These are phyloP conservation scores for Neurospora sp. DNA, from an alignment of 495 filamentous ascomycete species.

Conservation along the genomic window DNA sequence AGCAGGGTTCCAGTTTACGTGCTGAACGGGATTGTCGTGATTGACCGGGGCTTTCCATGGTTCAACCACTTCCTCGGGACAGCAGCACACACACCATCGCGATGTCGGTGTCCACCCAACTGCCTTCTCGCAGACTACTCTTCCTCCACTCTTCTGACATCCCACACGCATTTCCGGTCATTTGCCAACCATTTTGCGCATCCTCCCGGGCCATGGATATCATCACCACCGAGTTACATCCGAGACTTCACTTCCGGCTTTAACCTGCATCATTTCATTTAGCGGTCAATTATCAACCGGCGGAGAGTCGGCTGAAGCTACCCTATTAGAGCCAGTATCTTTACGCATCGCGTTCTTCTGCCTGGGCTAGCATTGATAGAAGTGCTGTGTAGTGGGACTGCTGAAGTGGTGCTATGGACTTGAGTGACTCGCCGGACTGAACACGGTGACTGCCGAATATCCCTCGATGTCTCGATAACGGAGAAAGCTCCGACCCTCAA, in stretches of 20 bases:
- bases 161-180: neutral
- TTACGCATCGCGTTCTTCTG: neutral
- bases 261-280: neutral
- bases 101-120: neutral
- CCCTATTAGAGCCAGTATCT: neutral
- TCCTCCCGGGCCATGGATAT: neutral
- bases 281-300: neutral
- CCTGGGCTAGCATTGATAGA: neutral
- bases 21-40: conserved; percentile 17
- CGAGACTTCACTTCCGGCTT: neutral
- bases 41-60: conserved; percentile 19
- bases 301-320: neutral
- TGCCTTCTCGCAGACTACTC: neutral
- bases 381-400: neutral
- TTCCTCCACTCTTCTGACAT: neutral
- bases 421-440: neutral
- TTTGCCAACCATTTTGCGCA: neutral
- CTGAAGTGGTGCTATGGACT: neutral
- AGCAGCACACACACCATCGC: neutral
- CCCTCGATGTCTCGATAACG: neutral
- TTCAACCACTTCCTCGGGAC: conserved; percentile 25
- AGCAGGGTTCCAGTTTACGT: conserved; percentile 16
- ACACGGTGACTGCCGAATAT: neutral
- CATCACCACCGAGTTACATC: neutral
- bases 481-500: neutral